Conservation (phyloP, 2,329 filamentous ascomycete genomes). For the Trichophyton schoenleinii region DNA sequence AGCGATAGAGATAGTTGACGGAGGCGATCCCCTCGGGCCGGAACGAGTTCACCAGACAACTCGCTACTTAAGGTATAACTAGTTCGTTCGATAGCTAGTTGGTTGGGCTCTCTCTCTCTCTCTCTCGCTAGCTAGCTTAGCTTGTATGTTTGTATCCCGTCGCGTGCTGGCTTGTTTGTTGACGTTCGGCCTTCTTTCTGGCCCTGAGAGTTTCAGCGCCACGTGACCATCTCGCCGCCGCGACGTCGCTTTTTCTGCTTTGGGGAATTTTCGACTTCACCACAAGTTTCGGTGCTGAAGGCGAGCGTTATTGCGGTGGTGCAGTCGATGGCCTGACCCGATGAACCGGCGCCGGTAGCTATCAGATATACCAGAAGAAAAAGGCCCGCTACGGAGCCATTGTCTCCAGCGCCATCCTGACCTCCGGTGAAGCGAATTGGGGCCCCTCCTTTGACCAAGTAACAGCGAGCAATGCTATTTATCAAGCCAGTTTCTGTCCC, state of each 20-base stretch:
- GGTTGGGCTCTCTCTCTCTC: too few relatives aligned
- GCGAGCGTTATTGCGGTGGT: neutral
- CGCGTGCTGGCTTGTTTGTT: neutral
- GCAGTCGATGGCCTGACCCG: neutral
- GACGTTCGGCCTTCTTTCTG: neutral
- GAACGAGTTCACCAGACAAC: too few relatives aligned
- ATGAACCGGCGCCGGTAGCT: neutral
- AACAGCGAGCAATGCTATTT: neutral
- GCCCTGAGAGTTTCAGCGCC: neutral
- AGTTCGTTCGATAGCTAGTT: too few relatives aligned
- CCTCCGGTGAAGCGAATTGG: neutral
- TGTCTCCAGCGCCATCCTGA: neutral
- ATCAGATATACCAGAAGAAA: neutral
- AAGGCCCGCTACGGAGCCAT: neutral
- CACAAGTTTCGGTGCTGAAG: neutral
- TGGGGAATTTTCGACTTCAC: neutral
- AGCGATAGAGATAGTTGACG: neutral
- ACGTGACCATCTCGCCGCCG: neutral
- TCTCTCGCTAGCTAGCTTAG: too few relatives aligned
- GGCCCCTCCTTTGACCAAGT: slow-evolving; percentile 1
- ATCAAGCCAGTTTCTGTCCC: neutral
- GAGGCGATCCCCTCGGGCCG: neutral
- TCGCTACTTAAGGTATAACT: too few relatives aligned
- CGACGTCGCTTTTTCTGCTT: neutral
- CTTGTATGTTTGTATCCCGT: neutral